Base-by-base conservation (phyloP, 2,329 filamentous ascomycete genomes). In the Aureobasidium sp. region DNA sequence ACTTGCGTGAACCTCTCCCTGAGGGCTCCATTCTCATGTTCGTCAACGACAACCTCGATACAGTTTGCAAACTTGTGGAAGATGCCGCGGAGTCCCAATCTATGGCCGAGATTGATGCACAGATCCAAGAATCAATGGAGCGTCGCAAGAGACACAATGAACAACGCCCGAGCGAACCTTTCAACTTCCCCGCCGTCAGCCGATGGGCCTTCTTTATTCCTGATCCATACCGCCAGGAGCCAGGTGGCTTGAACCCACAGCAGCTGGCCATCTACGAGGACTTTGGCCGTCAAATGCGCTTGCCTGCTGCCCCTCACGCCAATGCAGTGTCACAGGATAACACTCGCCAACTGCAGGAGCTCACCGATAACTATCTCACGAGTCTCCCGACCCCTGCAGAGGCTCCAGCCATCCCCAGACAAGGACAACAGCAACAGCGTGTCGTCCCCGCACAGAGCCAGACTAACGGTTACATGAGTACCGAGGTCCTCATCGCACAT, bases 21-120 rank as follows among this genome's bases (percentile, higher is more conserved):
- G 94, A 99, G 76, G 94, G 94, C 7, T 90, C 94, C 36, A 94
- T 99, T 64, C 84, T 97, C 62, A 97, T 99, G 90, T 97, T 95
- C 75, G 93, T 99, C 64, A 99, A 97, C 73, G 93, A 95, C 67
- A 99, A 99, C 72, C 82, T 99, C 34, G 94, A 99, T 68, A 83
- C 91, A 44, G 93, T 95, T 51, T 97, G 94, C 71, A 88, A 85
- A 68, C 90, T 97, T 65, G 95, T 99, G 49, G 94, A 99, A 75
- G 91, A 94, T 74, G 92, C 94, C 58, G 95, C 94, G 3, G 93
- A 97, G 73, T 90, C 96, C 70, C 89, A 93, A 64, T 94, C 94
- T 11, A 80, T 97, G 42, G 89, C 90, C 1, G 94, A 99, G 73
- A 97, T 99, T 63, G 93, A 99, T 73, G 89, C 95, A 65, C 89